Base-by-base conservation (phyloP, 2,329 filamentous ascomycete genomes). In the Pyricularia sp. region DNA sequence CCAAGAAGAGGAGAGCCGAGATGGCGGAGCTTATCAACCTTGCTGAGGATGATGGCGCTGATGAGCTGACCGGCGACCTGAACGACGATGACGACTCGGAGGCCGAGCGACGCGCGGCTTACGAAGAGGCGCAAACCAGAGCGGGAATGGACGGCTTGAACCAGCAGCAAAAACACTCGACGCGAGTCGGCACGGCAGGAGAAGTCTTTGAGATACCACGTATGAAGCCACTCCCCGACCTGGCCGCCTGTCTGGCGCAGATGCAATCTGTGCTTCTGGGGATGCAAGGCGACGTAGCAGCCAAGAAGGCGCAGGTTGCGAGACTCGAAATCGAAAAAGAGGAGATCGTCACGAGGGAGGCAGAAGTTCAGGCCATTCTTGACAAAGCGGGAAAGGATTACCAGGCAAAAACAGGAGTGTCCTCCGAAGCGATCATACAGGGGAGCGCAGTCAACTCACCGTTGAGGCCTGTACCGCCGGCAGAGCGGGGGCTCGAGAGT, bases 21-120 rank as follows among this genome's bases (percentile, higher is more conserved):
- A 97, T 97, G 86, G 91, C 89, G 0, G 89, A 92, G 50, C 84
- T 97, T 72, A 97, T 98, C 74, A 84, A 90, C 4, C 87, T 90
- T 65, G 94, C 93, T 2, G 92, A 97, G 77, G 88, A 85, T 0
- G 82, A 82, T 50, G 84, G 85, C 11, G 86, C 85, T 2, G 87
- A 87, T 9, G 88, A 85, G 0, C 82, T 82, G 50, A 84, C 85
- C 10, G 86, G 85, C 2, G 87, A 87, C 9, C 88, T 85, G 7
- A 63, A 61, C 33, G 86, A 86, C 20, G 92, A 94, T 68, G 86
- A 86, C n/a, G 92, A 94, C 68, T 89, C 87, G 26, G 88, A 90
- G 64, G 88, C 88, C 0, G 88, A 90, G 76, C 85, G 90, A 20
- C 88, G 89, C 69, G 92, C 90, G 2, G 94, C 92, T 0, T 98